Evolutionary conservation across 2,329 filamentous ascomycete species (phyloP).

Genomic region (Aspergillus sp.): DNA sequence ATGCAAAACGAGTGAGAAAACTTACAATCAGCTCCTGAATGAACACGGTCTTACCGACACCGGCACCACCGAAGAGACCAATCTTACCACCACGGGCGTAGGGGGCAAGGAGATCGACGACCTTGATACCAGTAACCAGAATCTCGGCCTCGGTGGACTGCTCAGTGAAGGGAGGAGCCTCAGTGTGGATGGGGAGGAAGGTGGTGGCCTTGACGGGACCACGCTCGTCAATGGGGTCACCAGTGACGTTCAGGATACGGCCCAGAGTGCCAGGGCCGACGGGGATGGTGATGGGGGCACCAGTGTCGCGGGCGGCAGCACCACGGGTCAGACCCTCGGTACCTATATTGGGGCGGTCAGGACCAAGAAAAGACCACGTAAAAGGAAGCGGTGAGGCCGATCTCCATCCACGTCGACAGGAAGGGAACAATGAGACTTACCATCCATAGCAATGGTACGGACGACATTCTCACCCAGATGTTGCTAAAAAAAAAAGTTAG

Average conservation of each 20-base stretch:
- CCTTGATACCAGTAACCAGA: constrained; percentile 99
- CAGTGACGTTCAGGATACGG: constrained; percentile 99
- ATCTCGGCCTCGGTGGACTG: constrained; percentile 96
- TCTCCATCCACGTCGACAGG: background rate
- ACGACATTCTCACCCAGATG: constrained; percentile 99
- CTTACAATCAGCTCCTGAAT: constrained; percentile 97
- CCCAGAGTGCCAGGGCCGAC: constrained; percentile 91
- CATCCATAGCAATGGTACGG: constrained; percentile 99
- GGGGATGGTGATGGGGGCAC: constrained; percentile 91
- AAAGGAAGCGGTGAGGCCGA: background rate
- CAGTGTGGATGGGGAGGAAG: constrained; percentile 86
- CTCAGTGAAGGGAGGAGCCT: constrained; percentile 87
- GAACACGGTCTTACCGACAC: constrained; percentile 99
- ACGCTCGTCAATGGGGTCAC: constrained; percentile 99
- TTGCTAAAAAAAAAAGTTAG: constrained; percentile 63
- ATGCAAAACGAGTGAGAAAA: constrained; percentile 6
- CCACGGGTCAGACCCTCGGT: constrained; percentile 99
- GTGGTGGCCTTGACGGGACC: constrained; percentile 94
- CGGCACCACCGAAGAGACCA: constrained; percentile 99
- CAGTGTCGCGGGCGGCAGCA: constrained; percentile 79
- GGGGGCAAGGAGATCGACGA: constrained; percentile 96
- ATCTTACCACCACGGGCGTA: constrained; percentile 99
- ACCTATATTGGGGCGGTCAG: constrained; percentile 55
- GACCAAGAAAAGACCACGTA: background rate
- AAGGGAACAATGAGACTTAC: constrained; percentile 53